These are phyloP conservation scores for Pigoraptor vietnamica DNA, from an alignment of 78 protist species.

Conservation along the genomic window DNA sequence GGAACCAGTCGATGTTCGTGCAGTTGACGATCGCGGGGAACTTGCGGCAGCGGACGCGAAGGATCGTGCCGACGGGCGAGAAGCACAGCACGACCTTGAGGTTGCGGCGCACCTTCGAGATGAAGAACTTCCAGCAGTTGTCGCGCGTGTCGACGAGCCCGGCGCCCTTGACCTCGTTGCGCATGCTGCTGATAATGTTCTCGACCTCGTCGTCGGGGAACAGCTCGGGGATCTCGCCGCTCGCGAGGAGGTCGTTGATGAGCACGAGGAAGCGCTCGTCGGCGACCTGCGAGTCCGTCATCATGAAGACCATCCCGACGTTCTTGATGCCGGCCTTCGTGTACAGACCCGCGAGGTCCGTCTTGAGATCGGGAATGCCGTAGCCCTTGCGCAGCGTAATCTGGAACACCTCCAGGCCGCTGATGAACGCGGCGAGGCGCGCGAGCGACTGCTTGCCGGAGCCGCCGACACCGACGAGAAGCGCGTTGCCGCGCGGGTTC, in stretches of 20 bases:
- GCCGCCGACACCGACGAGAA: slow-evolving; percentile 91
- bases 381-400: slow-evolving; percentile 58
- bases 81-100: slow-evolving; percentile 65
- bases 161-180: slow-evolving; percentile 48
- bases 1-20: slow-evolving; percentile 77
- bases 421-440: slow-evolving; percentile 66
- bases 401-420: slow-evolving; percentile 40
- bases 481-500: slow-evolving; percentile 72
- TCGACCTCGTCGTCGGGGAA: slow-evolving; percentile 61
- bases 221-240: slow-evolving; percentile 72
- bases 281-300: slow-evolving; percentile 71
- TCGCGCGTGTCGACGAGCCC: slow-evolving; percentile 54
- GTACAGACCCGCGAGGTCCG: slow-evolving; percentile 42
- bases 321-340: slow-evolving; percentile 48
- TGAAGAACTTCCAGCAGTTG: slow-evolving; percentile 64
- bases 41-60: slow-evolving; percentile 54
- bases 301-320: slow-evolving; percentile 25
- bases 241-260: slow-evolving; percentile 67
- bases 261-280: slow-evolving; percentile 60
- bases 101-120: slow-evolving; percentile 36
- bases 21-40: slow-evolving; percentile 72
- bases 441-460: slow-evolving; percentile 75
- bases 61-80: slow-evolving; percentile 67
- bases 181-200: slow-evolving; percentile 19
- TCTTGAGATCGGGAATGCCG: slow-evolving; percentile 47